These are phyloP conservation scores for Linnemannia exigua DNA, from an alignment of 192 early-diverging fungal species.

Conservation along the genomic window DNA sequence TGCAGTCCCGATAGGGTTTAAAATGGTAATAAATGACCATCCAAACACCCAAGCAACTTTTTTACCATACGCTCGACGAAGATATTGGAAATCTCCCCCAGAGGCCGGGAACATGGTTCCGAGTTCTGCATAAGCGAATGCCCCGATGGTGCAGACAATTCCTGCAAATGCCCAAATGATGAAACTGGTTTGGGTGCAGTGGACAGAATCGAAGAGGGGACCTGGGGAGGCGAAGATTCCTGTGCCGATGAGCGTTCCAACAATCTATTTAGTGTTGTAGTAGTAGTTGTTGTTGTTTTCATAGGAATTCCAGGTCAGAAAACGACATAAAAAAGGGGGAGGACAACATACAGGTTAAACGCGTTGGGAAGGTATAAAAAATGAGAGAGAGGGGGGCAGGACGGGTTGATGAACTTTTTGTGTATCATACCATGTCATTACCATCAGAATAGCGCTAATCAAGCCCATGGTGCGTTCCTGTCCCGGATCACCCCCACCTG, in stretches of 20 bases:
- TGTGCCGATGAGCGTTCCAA: conserved; percentile 63
- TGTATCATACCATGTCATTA: conserved; percentile 56
- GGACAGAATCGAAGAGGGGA: conserved; percentile 59
- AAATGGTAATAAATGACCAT: conserved; percentile 65
- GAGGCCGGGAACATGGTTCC: conserved; percentile 58
- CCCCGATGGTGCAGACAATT: conserved; percentile 45
- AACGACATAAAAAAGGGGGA: background rate
- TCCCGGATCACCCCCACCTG: background rate
- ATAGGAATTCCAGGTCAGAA: no score
- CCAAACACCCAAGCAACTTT: conserved; percentile 69
- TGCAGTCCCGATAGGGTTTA: conserved; percentile 67
- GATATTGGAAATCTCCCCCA: conserved; percentile 72
- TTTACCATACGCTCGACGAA: conserved; percentile 68
- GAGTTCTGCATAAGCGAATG: conserved; percentile 58
- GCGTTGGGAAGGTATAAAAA: no score
- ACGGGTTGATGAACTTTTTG: background rate
- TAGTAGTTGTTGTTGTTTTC: no score
- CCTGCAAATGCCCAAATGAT: conserved; percentile 57
- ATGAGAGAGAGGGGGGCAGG: background rate
- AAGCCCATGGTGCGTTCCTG: conserved; percentile 50
- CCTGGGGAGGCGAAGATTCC: conserved; percentile 79
- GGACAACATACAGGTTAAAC: no score
- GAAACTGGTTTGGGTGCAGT: conserved; percentile 48
- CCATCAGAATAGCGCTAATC: conserved; percentile 57
- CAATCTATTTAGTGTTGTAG: no score